Percentiles rank a stretch among this genome's conserved stretches.
These are phyloP conservation scores for Yarrowia sp. DNA, from an alignment of 805 yeast genomes.

Conservation along the genomic window DNA sequence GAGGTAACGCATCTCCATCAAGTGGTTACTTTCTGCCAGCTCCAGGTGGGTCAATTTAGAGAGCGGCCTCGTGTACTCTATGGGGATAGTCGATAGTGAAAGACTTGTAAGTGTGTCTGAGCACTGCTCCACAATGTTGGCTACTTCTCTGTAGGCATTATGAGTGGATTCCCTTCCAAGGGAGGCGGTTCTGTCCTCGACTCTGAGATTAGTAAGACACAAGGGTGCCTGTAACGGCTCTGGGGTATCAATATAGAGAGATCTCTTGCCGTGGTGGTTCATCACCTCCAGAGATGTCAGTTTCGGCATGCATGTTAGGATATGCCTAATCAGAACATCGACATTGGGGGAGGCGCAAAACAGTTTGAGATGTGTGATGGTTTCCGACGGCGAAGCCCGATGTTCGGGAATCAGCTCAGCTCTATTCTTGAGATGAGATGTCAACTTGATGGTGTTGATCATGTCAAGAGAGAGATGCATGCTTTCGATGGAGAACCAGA, in stretches of 20 bases:
- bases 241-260: not conserved
- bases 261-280: not conserved
- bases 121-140: not conserved
- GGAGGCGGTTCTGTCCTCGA: not conserved
- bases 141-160: not conserved
- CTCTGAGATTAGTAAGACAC: not conserved
- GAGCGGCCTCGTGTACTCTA: not conserved
- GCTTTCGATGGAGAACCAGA: constrained; percentile 10
- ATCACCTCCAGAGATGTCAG: not conserved
- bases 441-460: not conserved
- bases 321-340: not conserved
- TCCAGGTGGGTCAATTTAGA: not conserved
- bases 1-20: not conserved
- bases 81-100: not conserved
- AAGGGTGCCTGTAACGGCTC: not conserved
- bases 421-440: not conserved
- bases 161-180: not conserved
- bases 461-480: not conserved
- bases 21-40: not conserved
- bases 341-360: constrained; percentile 1
- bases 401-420: not conserved
- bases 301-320: constrained; percentile 1
- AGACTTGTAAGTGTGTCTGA: not conserved
- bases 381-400: not conserved
- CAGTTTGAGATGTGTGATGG: not conserved